Base-by-base conservation (phyloP, 83 land plant genomes). In the Larix sibirica region DNA sequence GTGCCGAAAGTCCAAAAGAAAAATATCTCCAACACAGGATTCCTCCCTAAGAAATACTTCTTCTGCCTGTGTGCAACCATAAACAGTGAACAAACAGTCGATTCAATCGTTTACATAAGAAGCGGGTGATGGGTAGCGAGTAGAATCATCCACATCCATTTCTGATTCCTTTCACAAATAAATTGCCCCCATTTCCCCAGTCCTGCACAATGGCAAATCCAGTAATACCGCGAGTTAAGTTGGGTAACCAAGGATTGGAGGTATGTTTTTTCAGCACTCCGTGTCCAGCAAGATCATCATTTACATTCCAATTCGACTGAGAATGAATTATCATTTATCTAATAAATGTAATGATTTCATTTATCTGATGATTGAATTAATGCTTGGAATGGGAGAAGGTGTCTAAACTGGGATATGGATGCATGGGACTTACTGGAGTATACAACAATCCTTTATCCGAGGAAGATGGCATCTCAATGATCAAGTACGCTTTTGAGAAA, bases 381-480 rank as follows among this genome's bases (percentile, higher is more conserved):
- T 16, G 17, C 33, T 17, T 4, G 38, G 40, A 0, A 68, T 68
- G 31, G 23, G n/a, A 18, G 20, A 40, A 73, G 77, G 87, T 85
- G 16, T 85, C 87, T 31, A 85, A 78, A 68, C 4, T 82, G 67
- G 87, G 87, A 14, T 82, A 82, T 79, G 87, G 87, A 63, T 86
- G 84, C 66, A 78, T 86, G 81, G 79, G 79, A 14, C 84, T 86
- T 47, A 62, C 70, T 42, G 84, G 87, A 70, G n/a, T 61, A n/a
- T 86, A 86, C 68, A 83, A 79, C 38, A 38, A 28, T 69, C 84
- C 87, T 67, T 24, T 86, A 21, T 74, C 89, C 26, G 90, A 91
- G 18, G 90, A 89, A 62, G 86, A 83, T 36, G 87, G 82, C 8
- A 90, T 92, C 50, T 71, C 87, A 21, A 81, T 91, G 13, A 83